phyloP scores from a whole-genome alignment of 331 rosid genomes.

The Pyrus hybrid region DNA sequence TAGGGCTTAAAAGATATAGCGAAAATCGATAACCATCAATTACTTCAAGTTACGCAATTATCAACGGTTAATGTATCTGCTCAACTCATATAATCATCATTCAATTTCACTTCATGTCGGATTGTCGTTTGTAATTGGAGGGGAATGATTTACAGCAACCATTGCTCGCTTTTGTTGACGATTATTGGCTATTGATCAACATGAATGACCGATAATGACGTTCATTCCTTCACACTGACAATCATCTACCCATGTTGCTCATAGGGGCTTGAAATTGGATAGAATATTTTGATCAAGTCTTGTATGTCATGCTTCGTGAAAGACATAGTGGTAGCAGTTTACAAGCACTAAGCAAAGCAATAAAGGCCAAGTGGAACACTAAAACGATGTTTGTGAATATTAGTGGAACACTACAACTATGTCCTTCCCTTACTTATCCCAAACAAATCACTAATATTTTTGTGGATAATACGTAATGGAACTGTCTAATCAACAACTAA shows the following conservation, averaged over 20 bases:
- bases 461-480: background rate
- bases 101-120: too few species aligned
- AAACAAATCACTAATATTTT: background rate
- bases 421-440: background rate
- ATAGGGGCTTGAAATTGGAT: background rate
- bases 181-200: background rate
- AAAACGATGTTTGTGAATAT: background rate
- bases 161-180: background rate
- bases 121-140: too few species aligned
- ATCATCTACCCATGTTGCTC: background rate
- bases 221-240: background rate
- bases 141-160: background rate
- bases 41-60: background rate
- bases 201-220: background rate
- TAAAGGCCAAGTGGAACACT: background rate
- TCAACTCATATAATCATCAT: background rate
- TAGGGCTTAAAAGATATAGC: background rate
- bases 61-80: background rate
- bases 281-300: too few species aligned
- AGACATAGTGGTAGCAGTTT: background rate
- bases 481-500: background rate
- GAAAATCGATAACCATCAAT: too few species aligned
- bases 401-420: background rate
- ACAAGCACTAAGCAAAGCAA: background rate
- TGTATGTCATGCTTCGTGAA: background rate